These are phyloP conservation scores for Ephemerocybe angulata DNA, from an alignment of 768 basidiomycete species.

Conservation along the genomic window DNA sequence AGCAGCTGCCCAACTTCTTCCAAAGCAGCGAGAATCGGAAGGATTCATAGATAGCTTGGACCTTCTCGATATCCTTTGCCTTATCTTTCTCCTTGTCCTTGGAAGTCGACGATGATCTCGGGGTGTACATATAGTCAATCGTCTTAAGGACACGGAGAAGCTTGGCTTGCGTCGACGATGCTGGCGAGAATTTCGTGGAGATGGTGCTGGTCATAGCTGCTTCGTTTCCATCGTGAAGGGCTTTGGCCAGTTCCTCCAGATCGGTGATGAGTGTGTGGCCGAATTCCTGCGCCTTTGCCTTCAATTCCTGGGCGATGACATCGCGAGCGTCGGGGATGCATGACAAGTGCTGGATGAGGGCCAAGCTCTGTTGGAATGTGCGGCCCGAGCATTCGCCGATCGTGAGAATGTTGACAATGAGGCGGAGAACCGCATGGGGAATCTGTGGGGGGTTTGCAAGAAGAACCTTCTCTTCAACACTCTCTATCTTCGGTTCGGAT, in stretches of 20 bases:
- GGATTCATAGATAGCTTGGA: constrained; percentile 84
- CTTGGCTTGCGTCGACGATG: constrained; percentile 95
- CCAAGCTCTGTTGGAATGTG: constrained; percentile 92
- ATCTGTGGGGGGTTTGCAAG: constrained; percentile 78
- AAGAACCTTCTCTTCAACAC: constrained; percentile 46
- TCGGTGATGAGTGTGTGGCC: constrained; percentile 72
- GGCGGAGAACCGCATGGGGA: constrained; percentile 76
- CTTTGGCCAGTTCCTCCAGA: constrained; percentile 68
- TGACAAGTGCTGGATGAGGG: constrained; percentile 90
- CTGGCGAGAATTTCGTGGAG: constrained; percentile 87
- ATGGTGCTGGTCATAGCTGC: constrained; percentile 63
- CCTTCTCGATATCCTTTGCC: constrained; percentile 69
- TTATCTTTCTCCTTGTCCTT: constrained; percentile 28
- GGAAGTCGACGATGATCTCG: constrained; percentile 36
- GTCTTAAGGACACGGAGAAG: constrained; percentile 93
- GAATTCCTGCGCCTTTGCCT: constrained; percentile 81
- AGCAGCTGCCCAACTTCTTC: constrained; percentile 85
- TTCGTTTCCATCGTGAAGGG: constrained; percentile 53
- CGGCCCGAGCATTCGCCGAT: constrained; percentile 92
- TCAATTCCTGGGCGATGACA: constrained; percentile 84
- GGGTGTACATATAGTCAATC: constrained; percentile 93
- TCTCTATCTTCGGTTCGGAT: constrained; percentile 26
- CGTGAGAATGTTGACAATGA: constrained; percentile 97
- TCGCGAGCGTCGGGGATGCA: constrained; percentile 85
- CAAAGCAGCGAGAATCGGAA: constrained; percentile 90